These are phyloP conservation scores for Penicillium coffeae DNA, from an alignment of 495 filamentous ascomycete genomes.

Conservation along the genomic window DNA sequence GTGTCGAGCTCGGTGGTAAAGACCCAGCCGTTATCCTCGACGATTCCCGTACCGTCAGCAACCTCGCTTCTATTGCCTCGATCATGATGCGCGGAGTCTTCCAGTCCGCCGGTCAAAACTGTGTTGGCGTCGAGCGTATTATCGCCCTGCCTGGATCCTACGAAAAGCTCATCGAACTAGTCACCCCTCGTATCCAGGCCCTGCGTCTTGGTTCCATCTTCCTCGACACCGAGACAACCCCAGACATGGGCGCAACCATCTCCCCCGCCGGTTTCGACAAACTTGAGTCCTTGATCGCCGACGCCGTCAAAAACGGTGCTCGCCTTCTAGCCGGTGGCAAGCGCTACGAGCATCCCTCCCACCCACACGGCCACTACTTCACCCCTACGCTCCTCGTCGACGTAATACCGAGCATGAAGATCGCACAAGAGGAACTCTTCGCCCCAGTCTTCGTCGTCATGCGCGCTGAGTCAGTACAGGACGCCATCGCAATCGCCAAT, in stretches of 20 bases:
- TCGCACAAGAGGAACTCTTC: constrained; percentile 89
- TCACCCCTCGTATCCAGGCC: constrained; percentile 65
- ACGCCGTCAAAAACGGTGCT: constrained; percentile 75
- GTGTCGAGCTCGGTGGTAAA: constrained; percentile 91
- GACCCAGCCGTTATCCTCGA: constrained; percentile 92
- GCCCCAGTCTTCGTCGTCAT: constrained; percentile 85
- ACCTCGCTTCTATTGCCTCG: constrained; percentile 66
- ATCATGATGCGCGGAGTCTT: constrained; percentile 89
- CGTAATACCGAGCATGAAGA: constrained; percentile 72
- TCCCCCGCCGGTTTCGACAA: constrained; percentile 66
- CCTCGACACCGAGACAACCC: constrained; percentile 39
- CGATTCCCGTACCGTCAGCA: constrained; percentile 53
- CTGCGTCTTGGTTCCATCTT: constrained; percentile 69
- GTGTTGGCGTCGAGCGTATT: constrained; percentile 93
- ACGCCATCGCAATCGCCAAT: constrained; percentile 71
- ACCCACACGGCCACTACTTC: constrained; percentile 86
- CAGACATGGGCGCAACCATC: constrained; percentile 87
- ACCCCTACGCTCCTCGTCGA: constrained; percentile 82
- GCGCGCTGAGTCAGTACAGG: constrained; percentile 55
- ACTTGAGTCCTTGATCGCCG: constrained; percentile 66
- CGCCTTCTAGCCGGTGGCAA: constrained; percentile 78
- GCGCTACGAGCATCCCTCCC: constrained; percentile 60
- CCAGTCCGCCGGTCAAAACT: constrained; percentile 97
- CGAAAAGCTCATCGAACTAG: constrained; percentile 61
- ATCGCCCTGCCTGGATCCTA: constrained; percentile 75